Evolutionary conservation across 2,329 filamentous ascomycete species (phyloP), one percentile per base, ranked within the genome.

Genomic region (Fusarium dlaminii): DNA sequence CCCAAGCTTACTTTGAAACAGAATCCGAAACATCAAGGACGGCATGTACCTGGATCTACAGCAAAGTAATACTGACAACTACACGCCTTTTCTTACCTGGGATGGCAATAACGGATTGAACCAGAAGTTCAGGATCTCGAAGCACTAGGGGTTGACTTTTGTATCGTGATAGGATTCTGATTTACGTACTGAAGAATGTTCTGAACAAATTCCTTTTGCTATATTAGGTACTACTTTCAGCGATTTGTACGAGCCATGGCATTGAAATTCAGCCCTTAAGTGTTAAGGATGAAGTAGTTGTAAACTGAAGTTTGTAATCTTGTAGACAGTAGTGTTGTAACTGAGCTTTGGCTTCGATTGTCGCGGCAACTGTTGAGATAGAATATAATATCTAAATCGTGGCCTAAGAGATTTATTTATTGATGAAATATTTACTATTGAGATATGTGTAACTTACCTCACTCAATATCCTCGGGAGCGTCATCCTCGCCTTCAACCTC

Each of bases 31-130:
- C 29, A 0, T 49, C 8, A 49, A 49, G 46, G 8, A 49, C 4
- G 22, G 15, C 46, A 49, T 49, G 46, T 49, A 49, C 12, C 15
- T 49, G 1, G 46, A 49, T 0, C 0, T 49, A 0, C 29, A 32
- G 11, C 15, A 32, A 11, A 5, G 11, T 3, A 6, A 49, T 11
- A n/a, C 46, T 0, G 8, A 29, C 0, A 49, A 49, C 29, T 49
- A 32, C 1, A 49, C 46, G 46, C 46, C 46, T 7, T 49, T 49
- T 18, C 22, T 32, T 30, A 49, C 46, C 29, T 49, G 22, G 22
- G 46, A 49, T 32, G 20, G 46, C 5, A 49, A 49, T n/a, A 49
- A 49, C 15, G 46, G 29, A 18, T n/a, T n/a, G 22, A 49, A 49
- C 46, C 46, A 49, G 22, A 49, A 32, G 29, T 49, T 49, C 29